phyloP scores from a whole-genome alignment of 2,329 filamentous ascomycete species.

The Monascus ruber region DNA sequence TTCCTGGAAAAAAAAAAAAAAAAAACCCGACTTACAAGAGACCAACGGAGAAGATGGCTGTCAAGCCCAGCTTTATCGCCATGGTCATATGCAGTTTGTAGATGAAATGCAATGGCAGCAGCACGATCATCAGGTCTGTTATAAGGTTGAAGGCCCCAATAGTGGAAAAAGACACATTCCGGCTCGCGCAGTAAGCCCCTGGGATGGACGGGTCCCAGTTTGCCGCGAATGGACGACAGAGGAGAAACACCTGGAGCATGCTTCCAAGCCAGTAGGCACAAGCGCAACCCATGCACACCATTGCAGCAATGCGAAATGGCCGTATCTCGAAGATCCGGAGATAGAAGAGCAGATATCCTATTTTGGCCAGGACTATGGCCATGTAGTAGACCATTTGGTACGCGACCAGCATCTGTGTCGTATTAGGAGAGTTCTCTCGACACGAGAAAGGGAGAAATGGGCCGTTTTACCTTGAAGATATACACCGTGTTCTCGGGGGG shows the following conservation, averaged over 20 bases:
- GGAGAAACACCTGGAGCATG: constrained; percentile 16
- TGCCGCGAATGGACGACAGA: constrained; percentile 9
- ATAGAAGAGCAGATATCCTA: too few relatives aligned
- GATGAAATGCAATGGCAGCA: constrained; percentile 13
- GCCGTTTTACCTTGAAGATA: neutral
- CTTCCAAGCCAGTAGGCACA: too few relatives aligned
- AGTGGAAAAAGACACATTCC: constrained; percentile 11
- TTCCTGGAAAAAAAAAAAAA: neutral
- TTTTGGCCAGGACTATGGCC: too few relatives aligned
- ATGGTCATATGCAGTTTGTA: constrained; percentile 14
- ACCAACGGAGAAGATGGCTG: constrained; percentile 13
- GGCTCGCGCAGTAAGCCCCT: constrained; percentile 10
- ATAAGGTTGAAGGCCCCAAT: constrained; percentile 15
- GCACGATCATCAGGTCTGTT: constrained; percentile 13
- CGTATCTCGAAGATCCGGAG: too few relatives aligned
- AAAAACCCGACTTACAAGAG: constrained; percentile 9
- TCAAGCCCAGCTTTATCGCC: constrained; percentile 11
- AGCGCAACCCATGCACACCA: too few relatives aligned
- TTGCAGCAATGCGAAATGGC: too few relatives aligned
- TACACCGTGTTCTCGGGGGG: constrained; percentile 2
- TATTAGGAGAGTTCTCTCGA: neutral
- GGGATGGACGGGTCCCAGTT: constrained; percentile 10
- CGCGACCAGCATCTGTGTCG: constrained; percentile 8
- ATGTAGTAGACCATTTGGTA: too few relatives aligned
- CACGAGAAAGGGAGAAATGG: neutral